These are phyloP conservation scores for Passiflora organensis DNA, from an alignment of 345 rosid genomes.

Conservation along the genomic window DNA sequence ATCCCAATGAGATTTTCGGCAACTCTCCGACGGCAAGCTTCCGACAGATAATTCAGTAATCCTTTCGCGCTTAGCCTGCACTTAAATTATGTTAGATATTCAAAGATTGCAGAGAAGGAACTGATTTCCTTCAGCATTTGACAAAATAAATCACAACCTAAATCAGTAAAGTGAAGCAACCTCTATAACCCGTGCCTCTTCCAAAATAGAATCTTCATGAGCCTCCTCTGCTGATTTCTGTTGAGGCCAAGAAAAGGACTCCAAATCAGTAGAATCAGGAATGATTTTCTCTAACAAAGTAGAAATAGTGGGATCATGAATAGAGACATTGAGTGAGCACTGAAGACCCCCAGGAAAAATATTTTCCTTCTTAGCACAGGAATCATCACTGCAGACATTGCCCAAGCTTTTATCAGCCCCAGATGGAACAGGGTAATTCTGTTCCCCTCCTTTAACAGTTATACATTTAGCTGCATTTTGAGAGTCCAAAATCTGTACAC, in stretches of 20 bases:
- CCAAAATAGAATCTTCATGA: conserved; percentile 73
- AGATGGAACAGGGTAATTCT: conserved; percentile 28
- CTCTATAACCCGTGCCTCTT: conserved; percentile 88
- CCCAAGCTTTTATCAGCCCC: conserved; percentile 34
- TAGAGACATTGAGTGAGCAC: conserved; percentile 23
- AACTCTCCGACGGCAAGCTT: conserved; percentile 39
- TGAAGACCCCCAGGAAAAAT: conserved; percentile 29
- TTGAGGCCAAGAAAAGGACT: conserved; percentile 30
- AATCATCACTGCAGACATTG: conserved; percentile 25
- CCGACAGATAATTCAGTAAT: conserved; percentile 77
- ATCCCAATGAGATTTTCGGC: conserved; percentile 77
- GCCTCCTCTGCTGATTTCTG: conserved; percentile 47
- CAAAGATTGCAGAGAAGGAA: conserved; percentile 14
- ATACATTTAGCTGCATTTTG: conserved; percentile 41
- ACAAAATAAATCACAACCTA: conserved; percentile 15
- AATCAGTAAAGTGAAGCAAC: conserved; percentile 32
- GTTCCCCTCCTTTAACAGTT: conserved; percentile 30
- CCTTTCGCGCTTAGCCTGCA: conserved; percentile 82
- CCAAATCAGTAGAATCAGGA: conserved; percentile 8
- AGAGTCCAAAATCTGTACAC: conserved; percentile 31
- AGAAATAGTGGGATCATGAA: conserved; percentile 25
- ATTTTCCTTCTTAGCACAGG: conserved; percentile 26
- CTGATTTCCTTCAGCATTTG: conserved; percentile 3
- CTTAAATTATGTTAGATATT: conserved; percentile 17
- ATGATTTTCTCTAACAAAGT: conserved; percentile 22